Evolutionary conservation across 306 rosid species (phyloP).

Genomic region (Biancaea sappan): DNA sequence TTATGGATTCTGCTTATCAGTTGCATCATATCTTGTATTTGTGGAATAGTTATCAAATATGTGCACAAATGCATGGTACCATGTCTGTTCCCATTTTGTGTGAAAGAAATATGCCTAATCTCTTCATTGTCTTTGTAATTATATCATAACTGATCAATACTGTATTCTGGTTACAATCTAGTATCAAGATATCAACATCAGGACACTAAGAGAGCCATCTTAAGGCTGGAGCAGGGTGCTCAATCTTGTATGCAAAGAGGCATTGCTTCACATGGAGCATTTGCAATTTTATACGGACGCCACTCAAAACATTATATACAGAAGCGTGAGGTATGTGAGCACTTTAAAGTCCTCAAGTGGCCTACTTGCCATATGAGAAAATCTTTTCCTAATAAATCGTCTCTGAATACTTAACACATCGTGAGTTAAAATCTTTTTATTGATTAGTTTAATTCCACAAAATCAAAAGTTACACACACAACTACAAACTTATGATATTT

Average conservation of each 20-base stretch:
- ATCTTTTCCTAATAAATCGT: conserved; percentile 4
- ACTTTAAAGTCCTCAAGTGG: neutral
- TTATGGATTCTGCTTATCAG: neutral
- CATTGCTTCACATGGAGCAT: conserved; percentile 82
- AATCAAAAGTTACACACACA: neutral
- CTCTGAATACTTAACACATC: conserved; percentile 15
- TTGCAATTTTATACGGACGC: conserved; percentile 78
- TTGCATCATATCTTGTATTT: neutral
- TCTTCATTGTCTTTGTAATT: neutral
- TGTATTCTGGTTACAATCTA: conserved; percentile 38
- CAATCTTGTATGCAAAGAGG: conserved; percentile 71
- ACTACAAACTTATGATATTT: neutral
- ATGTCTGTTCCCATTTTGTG: neutral
- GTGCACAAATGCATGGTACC: neutral
- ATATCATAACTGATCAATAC: conserved; percentile 29
- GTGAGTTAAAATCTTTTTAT: neutral
- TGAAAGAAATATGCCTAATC: neutral
- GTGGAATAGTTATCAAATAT: conserved; percentile 13
- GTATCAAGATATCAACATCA: conserved; percentile 70
- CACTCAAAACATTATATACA: conserved; percentile 75
- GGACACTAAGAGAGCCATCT: conserved; percentile 64
- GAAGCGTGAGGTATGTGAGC: conserved; percentile 73
- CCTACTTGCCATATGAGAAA: conserved; percentile 13
- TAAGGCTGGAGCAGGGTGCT: conserved; percentile 85
- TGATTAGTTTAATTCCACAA: neutral